Percentiles rank a stretch among this genome's conserved stretches.
Evolutionary conservation across 768 basidiomycete species (phyloP).

Genomic region (Amanita jacksonii): DNA sequence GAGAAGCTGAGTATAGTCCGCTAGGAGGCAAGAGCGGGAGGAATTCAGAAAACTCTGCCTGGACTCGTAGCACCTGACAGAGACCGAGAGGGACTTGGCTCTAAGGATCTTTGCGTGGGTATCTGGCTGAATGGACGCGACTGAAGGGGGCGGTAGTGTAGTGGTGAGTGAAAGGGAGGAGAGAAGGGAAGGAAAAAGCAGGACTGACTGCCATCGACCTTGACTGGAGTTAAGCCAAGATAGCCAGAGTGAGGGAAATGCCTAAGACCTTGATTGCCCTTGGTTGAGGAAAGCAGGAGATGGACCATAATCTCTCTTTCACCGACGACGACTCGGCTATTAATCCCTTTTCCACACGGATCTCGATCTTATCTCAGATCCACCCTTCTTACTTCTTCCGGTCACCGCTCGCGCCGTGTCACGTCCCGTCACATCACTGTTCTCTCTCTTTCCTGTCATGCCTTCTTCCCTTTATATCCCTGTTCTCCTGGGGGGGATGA

Average conservation of each 20-base stretch:
- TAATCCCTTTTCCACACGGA: too few relatives aligned
- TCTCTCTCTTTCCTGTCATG: conserved; percentile 35
- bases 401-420: conserved; percentile 9
- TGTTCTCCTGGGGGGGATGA: conserved; percentile 85
- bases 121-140: conserved; percentile 64
- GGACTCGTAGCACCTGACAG: conserved; percentile 80
- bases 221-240: conserved; percentile 73
- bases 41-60: conserved; percentile 52
- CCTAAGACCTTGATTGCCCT: conserved; percentile 46
- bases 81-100: conserved; percentile 57
- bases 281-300: conserved; percentile 36
- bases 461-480: conserved; percentile 61
- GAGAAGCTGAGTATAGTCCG: conserved; percentile 54
- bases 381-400: not conserved
- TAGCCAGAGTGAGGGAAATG: conserved; percentile 72
- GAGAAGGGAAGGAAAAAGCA: conserved; percentile 8
- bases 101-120: conserved; percentile 59
- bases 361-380: conserved; percentile 1
- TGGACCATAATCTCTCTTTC: conserved; percentile 45
- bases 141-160: too few relatives aligned
- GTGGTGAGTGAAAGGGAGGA: conserved; percentile 9
- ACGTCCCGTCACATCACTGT: too few relatives aligned
- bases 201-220: conserved; percentile 60
- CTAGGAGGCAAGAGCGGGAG: conserved; percentile 53
- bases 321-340: not conserved